Percentiles rank a stretch among this genome's conserved stretches.
Evolutionary conservation across 495 filamentous ascomycete genomes (phyloP).

Genomic region (Neurospora pannonica): DNA sequence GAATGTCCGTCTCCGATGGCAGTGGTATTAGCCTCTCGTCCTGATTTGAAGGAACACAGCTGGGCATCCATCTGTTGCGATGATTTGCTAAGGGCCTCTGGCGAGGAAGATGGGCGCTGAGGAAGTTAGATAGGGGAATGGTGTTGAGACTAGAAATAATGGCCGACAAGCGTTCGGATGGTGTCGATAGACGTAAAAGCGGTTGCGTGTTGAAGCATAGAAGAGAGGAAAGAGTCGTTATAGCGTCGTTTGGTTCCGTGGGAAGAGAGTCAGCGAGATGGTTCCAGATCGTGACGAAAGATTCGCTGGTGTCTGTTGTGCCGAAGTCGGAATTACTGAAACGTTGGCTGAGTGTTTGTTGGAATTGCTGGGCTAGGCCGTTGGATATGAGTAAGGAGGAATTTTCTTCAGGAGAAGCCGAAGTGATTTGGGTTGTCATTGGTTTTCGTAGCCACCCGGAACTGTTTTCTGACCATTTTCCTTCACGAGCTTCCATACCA

Average conservation of each 20-base stretch:
- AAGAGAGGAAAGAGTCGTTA: neutral
- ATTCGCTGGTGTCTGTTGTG: neutral
- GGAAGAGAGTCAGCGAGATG: neutral
- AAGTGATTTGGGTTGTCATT: neutral
- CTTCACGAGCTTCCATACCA: neutral
- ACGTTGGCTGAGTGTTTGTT: neutral
- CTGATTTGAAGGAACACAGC: slow-evolving; percentile 8
- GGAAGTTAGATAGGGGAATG: slow-evolving; percentile 13
- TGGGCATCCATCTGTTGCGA: slow-evolving; percentile 14
- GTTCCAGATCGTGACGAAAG: neutral
- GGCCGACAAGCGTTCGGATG: slow-evolving; percentile 11
- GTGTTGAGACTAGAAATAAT: slow-evolving; percentile 15
- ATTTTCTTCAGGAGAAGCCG: neutral
- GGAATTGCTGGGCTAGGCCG: neutral
- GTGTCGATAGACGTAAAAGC: slow-evolving; percentile 7
- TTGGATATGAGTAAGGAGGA: neutral
- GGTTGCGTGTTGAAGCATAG: slow-evolving; percentile 13
- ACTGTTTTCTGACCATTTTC: neutral
- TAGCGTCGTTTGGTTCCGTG: neutral
- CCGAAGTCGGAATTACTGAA: neutral
- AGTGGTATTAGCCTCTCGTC: neutral
- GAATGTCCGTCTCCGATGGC: slow-evolving; percentile 6
- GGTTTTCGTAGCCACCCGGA: neutral
- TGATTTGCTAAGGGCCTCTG: slow-evolving; percentile 8
- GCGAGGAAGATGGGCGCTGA: slow-evolving; percentile 9